Conservation (phyloP, 1,139 yeast genomes). For the Pichia sp. region DNA sequence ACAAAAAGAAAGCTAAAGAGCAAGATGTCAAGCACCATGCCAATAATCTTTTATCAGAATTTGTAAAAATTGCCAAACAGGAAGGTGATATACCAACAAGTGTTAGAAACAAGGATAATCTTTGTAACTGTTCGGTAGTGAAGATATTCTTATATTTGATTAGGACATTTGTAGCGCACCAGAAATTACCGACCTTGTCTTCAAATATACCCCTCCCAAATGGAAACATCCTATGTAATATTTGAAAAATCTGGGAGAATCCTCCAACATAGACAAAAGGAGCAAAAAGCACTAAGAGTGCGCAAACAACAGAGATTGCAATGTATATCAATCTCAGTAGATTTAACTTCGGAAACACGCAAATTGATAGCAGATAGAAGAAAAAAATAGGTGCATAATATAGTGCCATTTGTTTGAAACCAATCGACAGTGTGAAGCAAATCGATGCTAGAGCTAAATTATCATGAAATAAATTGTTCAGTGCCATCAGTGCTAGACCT, state of each 20-base stretch:
- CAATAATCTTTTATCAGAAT: slow-evolving; percentile 42
- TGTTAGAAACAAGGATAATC: slow-evolving; percentile 58
- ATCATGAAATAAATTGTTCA: slow-evolving; percentile 59
- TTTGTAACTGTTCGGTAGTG: slow-evolving; percentile 51
- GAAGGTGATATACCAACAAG: slow-evolving; percentile 63
- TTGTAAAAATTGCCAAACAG: slow-evolving; percentile 43
- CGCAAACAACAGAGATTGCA: slow-evolving; percentile 51
- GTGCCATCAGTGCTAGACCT: slow-evolving; percentile 66
- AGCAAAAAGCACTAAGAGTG: slow-evolving; percentile 45
- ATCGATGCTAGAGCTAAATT: slow-evolving; percentile 65
- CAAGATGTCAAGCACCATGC: slow-evolving; percentile 77
- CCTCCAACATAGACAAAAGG: slow-evolving; percentile 54
- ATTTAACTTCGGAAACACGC: slow-evolving; percentile 30
- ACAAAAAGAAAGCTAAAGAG: slow-evolving; percentile 81
- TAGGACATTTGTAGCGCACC: slow-evolving; percentile 84
- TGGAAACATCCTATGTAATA: slow-evolving; percentile 71
- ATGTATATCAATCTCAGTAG: slow-evolving; percentile 50
- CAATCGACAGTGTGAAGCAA: slow-evolving; percentile 68
- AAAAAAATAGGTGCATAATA: slow-evolving; percentile 90
- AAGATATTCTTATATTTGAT: slow-evolving; percentile 61
- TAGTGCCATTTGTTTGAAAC: slow-evolving; percentile 93
- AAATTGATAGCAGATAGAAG: slow-evolving; percentile 58
- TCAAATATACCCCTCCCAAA: slow-evolving; percentile 93
- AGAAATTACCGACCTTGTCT: slow-evolving; percentile 93
- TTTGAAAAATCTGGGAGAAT: slow-evolving; percentile 19